Evolutionary conservation across 345 rosid species (phyloP), one percentile per base, ranked within the genome.

Genomic region (Noccaea bulbosa): DNA sequence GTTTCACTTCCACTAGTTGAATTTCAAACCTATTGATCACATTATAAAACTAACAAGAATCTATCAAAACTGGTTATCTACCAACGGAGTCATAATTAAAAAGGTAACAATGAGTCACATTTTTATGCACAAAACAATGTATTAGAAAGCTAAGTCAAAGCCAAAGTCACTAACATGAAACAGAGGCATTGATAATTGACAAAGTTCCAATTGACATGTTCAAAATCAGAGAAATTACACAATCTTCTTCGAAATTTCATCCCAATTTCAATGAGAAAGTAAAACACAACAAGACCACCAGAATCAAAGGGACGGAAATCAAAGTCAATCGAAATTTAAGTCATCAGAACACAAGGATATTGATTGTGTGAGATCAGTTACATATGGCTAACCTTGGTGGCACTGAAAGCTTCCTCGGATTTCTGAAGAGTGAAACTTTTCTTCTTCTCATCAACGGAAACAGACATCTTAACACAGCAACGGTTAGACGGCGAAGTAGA

Each of bases 51-150:
- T n/a, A n/a, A n/a, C n/a, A n/a, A n/a, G 96, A 84, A 81, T 95
- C 99, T 5, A 95, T 66, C 67, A 92, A 52, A 44, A 94, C 86
- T 0, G 99, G 97, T 39, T 92, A 93, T 27, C 99, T 97, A 41
- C 98, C 99, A 34, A 92, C 99, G 14, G 98, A 34, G 35, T 61
- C 61, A 62, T 37, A 38, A 62, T 1, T 40, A 32, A 6, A 7
- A 37, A 20, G 11, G 35, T 50, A 52, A 43, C 62, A 62, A 33
- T 6, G 40, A 3, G 51, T 43, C 65, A 54, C 38, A 52, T 34
- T 41, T 32, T 16, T 48, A 33, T 33, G 55, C 15, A 14, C 11
- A 67, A 11, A 12, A 41, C 6, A 0, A 5, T 12, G 60, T 6
- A 17, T 47, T 4, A 7, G 12, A 35, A 37, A 17, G 17, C 63